Conservation (phyloP, 192 early-diverging fungal species). For the Backusella sp. region DNA sequence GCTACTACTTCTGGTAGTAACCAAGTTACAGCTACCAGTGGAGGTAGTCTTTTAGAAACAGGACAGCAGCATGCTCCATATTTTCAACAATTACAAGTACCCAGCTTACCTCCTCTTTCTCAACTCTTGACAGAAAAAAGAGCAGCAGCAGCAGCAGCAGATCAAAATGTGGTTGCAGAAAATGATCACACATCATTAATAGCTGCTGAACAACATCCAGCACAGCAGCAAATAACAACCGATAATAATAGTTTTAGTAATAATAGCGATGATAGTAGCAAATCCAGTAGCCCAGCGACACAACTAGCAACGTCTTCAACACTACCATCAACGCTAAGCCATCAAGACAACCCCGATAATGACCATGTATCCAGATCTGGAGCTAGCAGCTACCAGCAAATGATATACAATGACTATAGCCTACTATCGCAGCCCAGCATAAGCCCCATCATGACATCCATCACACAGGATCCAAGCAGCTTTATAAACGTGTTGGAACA, state of each 20-base stretch:
- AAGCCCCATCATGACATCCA: background rate
- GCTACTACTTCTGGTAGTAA: background rate
- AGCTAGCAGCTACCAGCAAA: background rate
- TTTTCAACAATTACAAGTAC: slow-evolving; percentile 12
- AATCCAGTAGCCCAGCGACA: background rate
- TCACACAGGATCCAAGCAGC: background rate
- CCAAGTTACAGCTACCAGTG: background rate
- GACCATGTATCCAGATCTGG: background rate
- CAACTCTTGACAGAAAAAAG: slow-evolving; percentile 4
- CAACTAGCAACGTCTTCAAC: background rate
- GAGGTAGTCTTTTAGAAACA: slow-evolving; percentile 3
- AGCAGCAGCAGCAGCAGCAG: background rate
- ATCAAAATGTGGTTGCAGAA: background rate
- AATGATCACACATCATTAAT: background rate
- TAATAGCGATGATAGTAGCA: background rate
- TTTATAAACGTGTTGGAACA: background rate
- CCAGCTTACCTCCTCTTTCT: slow-evolving; percentile 11
- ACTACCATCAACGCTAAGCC: background rate
- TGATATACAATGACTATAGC: background rate
- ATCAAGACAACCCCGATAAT: background rate
- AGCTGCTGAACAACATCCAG: background rate
- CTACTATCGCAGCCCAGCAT: background rate
- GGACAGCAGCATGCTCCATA: slow-evolving; percentile 8
- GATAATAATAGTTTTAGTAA: background rate
- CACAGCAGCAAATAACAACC: background rate